These are phyloP conservation scores for Hirschioporus abietinus DNA, from an alignment of 768 basidiomycete genomes.

Conservation along the genomic window DNA sequence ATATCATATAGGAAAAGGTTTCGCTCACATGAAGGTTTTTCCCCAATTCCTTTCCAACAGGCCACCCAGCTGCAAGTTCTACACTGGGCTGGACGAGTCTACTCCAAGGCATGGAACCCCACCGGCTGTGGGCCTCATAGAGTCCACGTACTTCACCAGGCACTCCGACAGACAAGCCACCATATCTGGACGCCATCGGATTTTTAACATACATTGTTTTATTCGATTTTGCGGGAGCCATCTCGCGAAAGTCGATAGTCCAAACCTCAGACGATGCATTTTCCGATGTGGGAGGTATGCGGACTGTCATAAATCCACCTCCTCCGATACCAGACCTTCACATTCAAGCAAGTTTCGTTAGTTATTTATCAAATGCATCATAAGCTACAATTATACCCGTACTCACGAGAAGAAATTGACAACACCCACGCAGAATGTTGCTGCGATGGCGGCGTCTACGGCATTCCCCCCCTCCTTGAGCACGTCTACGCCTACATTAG, in stretches of 20 bases:
- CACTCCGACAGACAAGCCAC: slow-evolving; percentile 84
- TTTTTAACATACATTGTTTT: slow-evolving; percentile 68
- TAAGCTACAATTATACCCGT: slow-evolving; percentile 5
- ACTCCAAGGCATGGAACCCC: slow-evolving; percentile 80
- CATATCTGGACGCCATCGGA: slow-evolving; percentile 50
- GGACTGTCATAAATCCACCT: slow-evolving; percentile 82
- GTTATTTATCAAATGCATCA: slow-evolving; percentile 5
- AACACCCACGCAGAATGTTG: slow-evolving; percentile 74
- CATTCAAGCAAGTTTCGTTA: slow-evolving; percentile 5
- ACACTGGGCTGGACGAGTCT: slow-evolving; percentile 71
- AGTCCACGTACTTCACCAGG: slow-evolving; percentile 90
- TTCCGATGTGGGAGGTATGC: slow-evolving; percentile 51
- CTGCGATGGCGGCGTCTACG: slow-evolving; percentile 79
- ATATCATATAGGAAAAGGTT: slow-evolving; percentile 6
- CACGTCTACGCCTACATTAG: slow-evolving; percentile 72
- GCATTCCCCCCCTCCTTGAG: slow-evolving; percentile 86
- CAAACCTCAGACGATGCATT: slow-evolving; percentile 52
- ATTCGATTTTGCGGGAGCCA: slow-evolving; percentile 68
- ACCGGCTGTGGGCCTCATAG: slow-evolving; percentile 74
- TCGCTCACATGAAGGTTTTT: slow-evolving; percentile 59
- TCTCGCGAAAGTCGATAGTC: slow-evolving; percentile 86
- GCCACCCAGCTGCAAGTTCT: slow-evolving; percentile 73
- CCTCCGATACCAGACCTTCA: slow-evolving; percentile 78
- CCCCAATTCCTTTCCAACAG: slow-evolving; percentile 71
- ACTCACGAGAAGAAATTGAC: slow-evolving; percentile 89